Percentiles rank a stretch among this genome's conserved stretches.
These are phyloP conservation scores for Tetragonia tetragonoides DNA, from an alignment of 148 eudicot genomes.

Conservation along the genomic window DNA sequence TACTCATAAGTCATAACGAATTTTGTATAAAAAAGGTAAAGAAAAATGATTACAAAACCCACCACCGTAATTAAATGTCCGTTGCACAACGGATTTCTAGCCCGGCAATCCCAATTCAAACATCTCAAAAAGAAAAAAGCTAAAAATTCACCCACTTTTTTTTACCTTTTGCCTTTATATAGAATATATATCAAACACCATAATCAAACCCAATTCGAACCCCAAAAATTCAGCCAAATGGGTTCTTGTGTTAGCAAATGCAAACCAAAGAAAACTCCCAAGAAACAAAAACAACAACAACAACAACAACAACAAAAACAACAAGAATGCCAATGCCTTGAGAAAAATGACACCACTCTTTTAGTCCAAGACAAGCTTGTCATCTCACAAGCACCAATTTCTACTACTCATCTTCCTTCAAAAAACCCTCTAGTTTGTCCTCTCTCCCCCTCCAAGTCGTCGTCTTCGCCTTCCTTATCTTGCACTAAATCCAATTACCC, in stretches of 20 bases:
- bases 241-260: slow-evolving; percentile 79
- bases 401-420: slow-evolving; percentile 25
- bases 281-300: slow-evolving; percentile 6
- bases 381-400: slow-evolving; percentile 49
- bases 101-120: slow-evolving; percentile 64
- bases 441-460: slow-evolving; percentile 32
- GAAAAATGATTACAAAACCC: slow-evolving; percentile 8
- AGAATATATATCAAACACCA: slow-evolving; percentile 2
- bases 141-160: not conserved
- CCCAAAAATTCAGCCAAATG: slow-evolving; percentile 34
- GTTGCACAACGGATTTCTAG: slow-evolving; percentile 46
- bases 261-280: slow-evolving; percentile 45
- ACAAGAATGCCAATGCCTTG: slow-evolving; percentile 17
- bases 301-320: not conserved
- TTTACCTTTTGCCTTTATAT: slow-evolving; percentile 30
- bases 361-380: slow-evolving; percentile 65
- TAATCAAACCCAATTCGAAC: not conserved
- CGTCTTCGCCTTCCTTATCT: slow-evolving; percentile 38
- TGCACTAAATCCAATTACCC: slow-evolving; percentile 27
- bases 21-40: not conserved
- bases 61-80: slow-evolving; percentile 28
- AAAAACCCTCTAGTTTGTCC: slow-evolving; percentile 18
- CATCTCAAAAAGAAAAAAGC: slow-evolving; percentile 23
- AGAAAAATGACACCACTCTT: slow-evolving; percentile 18
- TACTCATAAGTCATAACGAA: not conserved